Evolutionary conservation across 2,329 filamentous ascomycete genomes (phyloP).

Genomic region (Tolypocladium paradoxum): DNA sequence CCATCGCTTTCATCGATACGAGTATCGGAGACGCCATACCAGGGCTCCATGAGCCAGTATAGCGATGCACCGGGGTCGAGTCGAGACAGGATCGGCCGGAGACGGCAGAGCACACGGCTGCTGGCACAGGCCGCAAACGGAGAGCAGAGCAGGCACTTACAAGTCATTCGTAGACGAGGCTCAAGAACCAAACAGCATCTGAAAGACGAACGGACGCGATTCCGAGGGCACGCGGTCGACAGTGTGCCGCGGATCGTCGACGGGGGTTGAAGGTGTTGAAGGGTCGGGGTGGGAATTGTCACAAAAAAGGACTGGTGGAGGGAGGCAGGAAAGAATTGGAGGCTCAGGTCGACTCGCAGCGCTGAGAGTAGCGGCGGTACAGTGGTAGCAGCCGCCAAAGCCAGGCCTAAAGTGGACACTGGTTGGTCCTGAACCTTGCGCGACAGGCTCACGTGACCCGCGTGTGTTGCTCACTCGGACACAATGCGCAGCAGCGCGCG

Average conservation of each 20-base stretch:
- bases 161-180: constrained; percentile 36
- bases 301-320: constrained; percentile 24
- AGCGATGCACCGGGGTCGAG: constrained; percentile 20
- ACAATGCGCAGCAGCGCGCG: background rate
- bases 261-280: constrained; percentile 20
- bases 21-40: constrained; percentile 12
- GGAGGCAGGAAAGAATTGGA: constrained; percentile 30
- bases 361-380: background rate
- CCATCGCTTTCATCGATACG: constrained; percentile 24
- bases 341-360: constrained; percentile 13
- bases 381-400: background rate
- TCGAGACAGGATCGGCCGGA: constrained; percentile 25
- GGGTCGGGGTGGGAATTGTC: constrained; percentile 21
- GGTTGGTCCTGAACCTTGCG: background rate
- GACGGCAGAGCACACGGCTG: constrained; percentile 24
- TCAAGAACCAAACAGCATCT: constrained; percentile 23
- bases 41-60: constrained; percentile 18
- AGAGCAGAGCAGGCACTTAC: constrained; percentile 29
- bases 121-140: constrained; percentile 16
- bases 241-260: constrained; percentile 4
- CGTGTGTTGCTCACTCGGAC: background rate
- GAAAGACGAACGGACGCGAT: constrained; percentile 11
- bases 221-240: constrained; percentile 13
- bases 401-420: background rate
- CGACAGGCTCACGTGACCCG: background rate